Evolutionary conservation across 1,284 basidiomycete genomes (phyloP).

Genomic region (Heterobasidion parviporum): DNA sequence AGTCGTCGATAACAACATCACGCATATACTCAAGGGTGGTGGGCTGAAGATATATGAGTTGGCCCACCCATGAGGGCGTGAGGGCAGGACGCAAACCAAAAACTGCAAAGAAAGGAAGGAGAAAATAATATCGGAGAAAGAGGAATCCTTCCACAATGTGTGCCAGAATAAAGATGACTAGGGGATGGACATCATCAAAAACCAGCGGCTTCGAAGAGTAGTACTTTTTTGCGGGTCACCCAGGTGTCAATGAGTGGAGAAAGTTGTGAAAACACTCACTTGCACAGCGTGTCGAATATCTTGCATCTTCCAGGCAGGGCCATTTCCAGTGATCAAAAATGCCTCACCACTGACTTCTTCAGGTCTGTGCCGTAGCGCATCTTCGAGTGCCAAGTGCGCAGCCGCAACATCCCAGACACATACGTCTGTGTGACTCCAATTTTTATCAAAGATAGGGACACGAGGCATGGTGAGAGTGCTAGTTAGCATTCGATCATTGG

Average conservation of each 20-base stretch:
- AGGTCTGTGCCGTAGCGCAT: conserved; percentile 18
- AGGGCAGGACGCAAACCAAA: conserved; percentile 15
- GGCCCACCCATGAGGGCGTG: conserved; percentile 23
- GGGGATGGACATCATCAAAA: conserved; percentile 19
- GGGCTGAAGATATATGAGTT: conserved; percentile 23
- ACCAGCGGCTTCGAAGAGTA: conserved; percentile 19
- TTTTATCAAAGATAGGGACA: conserved; percentile 22
- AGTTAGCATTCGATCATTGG: conserved; percentile 23
- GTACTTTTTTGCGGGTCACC: conserved; percentile 12
- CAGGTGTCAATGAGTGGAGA: neutral
- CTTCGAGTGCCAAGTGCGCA: conserved; percentile 23
- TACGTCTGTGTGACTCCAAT: conserved; percentile 22
- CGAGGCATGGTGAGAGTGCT: conserved; percentile 21
- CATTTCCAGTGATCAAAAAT: conserved; percentile 25
- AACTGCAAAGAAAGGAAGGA: conserved; percentile 15
- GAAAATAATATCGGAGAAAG: conserved; percentile 22
- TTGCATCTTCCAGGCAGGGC: conserved; percentile 20
- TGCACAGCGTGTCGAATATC: conserved; percentile 21
- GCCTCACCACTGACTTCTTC: conserved; percentile 21
- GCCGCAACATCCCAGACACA: conserved; percentile 28
- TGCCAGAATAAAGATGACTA: conserved; percentile 22
- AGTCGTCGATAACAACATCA: conserved; percentile 24
- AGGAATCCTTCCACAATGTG: conserved; percentile 22
- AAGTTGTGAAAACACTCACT: conserved; percentile 11
- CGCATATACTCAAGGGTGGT: conserved; percentile 22